Percentiles rank a stretch among this genome's conserved stretches.
These are phyloP conservation scores for Picochlorum sp. DNA, from an alignment of 139 green algal species.

Conservation along the genomic window DNA sequence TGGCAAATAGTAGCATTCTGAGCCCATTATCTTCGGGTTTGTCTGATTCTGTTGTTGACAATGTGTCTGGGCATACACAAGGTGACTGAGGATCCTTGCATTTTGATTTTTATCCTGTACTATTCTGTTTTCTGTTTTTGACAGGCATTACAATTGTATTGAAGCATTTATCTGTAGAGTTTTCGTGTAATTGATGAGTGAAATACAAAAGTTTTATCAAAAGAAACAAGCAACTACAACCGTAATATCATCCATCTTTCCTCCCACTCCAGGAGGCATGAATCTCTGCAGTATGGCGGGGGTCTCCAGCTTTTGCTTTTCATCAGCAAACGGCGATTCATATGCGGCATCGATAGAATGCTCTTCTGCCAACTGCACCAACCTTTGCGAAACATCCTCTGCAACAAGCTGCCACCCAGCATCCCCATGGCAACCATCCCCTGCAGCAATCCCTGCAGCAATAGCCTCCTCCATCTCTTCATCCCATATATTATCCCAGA, in stretches of 20 bases:
- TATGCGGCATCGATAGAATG: constrained; percentile 25
- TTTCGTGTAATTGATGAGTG: too few species aligned
- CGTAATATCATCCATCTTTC: constrained; percentile 82
- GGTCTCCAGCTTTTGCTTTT: constrained; percentile 22
- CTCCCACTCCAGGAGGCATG: constrained; percentile 39
- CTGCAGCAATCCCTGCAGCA: constrained; percentile 2
- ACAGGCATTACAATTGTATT: too few species aligned
- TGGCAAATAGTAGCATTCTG: too few species aligned
- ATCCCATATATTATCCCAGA: constrained; percentile 97
- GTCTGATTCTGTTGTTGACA: too few species aligned
- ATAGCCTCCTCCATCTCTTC: constrained; percentile 62
- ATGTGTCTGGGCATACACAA: too few species aligned
- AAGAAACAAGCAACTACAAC: constrained; percentile 50
- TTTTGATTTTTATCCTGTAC: too few species aligned
- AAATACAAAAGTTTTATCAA: too few species aligned
- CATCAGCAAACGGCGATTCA: constrained; percentile 60
- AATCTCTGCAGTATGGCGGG: constrained; percentile 1
- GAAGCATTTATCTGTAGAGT: too few species aligned
- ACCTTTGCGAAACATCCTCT: constrained; percentile 12
- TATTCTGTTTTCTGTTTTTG: neutral
- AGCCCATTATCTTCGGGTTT: too few species aligned
- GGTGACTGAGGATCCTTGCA: too few species aligned
- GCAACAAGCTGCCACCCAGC: constrained; percentile 8
- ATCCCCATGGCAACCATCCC: neutral
- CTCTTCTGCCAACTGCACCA: constrained; percentile 24